These are phyloP conservation scores for Tricholoma hemisulphureum DNA, from an alignment of 768 basidiomycete genomes.

Conservation along the genomic window DNA sequence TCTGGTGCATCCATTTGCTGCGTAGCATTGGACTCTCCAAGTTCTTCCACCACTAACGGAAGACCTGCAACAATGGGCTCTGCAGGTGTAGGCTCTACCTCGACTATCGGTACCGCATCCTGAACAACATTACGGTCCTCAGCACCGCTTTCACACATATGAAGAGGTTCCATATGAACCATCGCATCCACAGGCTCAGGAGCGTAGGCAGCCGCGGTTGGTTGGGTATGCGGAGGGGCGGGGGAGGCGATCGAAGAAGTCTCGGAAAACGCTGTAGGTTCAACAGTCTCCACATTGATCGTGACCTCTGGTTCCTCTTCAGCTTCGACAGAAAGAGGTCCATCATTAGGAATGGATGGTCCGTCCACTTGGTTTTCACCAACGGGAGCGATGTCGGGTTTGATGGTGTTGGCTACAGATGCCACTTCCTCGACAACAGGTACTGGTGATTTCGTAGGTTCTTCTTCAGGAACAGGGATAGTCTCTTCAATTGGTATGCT, in stretches of 20 bases:
- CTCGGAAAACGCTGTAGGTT: neutral
- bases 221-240: neutral
- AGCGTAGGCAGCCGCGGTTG: neutral
- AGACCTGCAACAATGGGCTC: neutral
- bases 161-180: slow-evolving; percentile 8
- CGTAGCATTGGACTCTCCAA: neutral
- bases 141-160: neutral
- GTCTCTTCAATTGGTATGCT: neutral
- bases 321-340: neutral
- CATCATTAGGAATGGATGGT: neutral
- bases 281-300: neutral
- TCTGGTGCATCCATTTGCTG: neutral
- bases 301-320: slow-evolving; percentile 1
- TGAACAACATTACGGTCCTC: slow-evolving; percentile 8
- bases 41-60: no score
- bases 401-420: neutral
- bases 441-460: neutral
- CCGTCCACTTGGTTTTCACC: neutral
- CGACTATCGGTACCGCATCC: slow-evolving; percentile 5
- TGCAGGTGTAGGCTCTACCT: slow-evolving; percentile 1
- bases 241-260: neutral
- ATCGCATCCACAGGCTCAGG: neutral
- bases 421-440: neutral
- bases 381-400: neutral
- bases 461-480: neutral